phyloP scores from a whole-genome alignment of 176 grass and related monocot genomes.

The Oryza punctata region DNA sequence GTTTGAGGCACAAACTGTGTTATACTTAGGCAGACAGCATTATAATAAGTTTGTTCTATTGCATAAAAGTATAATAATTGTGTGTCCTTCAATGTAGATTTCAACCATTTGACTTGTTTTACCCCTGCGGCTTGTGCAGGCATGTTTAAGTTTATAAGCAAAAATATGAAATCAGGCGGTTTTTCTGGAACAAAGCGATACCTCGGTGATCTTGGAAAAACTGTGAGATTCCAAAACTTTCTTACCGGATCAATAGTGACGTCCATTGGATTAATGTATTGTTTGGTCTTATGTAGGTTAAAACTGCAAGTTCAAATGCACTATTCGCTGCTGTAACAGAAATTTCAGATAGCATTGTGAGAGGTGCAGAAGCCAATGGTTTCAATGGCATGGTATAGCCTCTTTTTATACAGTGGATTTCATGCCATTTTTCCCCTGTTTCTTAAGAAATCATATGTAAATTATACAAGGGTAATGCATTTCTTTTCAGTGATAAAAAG shows the following conservation, averaged over 20 bases:
- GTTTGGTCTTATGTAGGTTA: slow-evolving; percentile 57
- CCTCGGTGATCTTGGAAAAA: slow-evolving; percentile 91
- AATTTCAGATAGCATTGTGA: slow-evolving; percentile 80
- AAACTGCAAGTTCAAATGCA: slow-evolving; percentile 83
- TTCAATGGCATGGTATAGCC: slow-evolving; percentile 82
- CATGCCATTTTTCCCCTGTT: neutral
- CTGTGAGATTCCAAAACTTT: slow-evolving; percentile 59
- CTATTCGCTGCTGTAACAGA: slow-evolving; percentile 83
- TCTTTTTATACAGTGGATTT: neutral
- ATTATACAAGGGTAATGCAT: neutral
- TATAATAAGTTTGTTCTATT: neutral
- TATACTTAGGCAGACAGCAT: too few relatives aligned
- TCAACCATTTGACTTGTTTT: slow-evolving; percentile 26
- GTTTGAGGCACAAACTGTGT: too few relatives aligned
- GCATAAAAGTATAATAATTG: slow-evolving; percentile 5
- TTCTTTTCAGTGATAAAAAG: slow-evolving; percentile 24
- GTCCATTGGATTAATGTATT: slow-evolving; percentile 36
- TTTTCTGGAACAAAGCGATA: slow-evolving; percentile 85
- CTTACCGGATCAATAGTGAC: slow-evolving; percentile 25
- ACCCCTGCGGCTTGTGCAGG: slow-evolving; percentile 46
- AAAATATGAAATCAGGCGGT: slow-evolving; percentile 74
- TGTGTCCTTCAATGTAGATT: slow-evolving; percentile 8
- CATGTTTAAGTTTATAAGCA: slow-evolving; percentile 97
- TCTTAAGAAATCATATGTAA: neutral
- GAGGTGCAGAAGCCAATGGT: slow-evolving; percentile 82